These are phyloP conservation scores for Carallia pectinifolia DNA, from an alignment of 345 rosid genomes.

Conservation along the genomic window DNA sequence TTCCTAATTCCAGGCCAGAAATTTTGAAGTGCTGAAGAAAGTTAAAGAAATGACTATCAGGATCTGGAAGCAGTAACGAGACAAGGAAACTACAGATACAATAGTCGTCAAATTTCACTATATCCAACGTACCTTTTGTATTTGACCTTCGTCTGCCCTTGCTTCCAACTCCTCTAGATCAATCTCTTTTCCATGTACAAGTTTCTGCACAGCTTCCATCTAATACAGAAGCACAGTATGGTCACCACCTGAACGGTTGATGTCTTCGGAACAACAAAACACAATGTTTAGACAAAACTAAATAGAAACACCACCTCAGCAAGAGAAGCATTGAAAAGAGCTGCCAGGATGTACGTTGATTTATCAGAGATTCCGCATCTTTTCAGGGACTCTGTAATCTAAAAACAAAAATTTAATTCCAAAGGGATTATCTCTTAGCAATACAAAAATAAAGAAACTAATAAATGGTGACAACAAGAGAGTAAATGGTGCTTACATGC, in stretches of 20 bases:
- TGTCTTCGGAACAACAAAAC: neutral
- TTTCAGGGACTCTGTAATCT: conserved; percentile 92
- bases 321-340: conserved; percentile 64
- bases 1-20: conserved; percentile 55
- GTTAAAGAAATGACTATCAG: neutral
- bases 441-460: conserved; percentile 4
- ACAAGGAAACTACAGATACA: neutral
- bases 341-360: conserved; percentile 69
- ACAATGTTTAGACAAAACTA: neutral
- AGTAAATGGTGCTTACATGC: conserved; percentile 50
- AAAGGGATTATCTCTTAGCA: neutral
- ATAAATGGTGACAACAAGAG: conserved; percentile 1
- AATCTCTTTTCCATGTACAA: conserved; percentile 66
- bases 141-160: conserved; percentile 64
- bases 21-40: conserved; percentile 80
- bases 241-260: neutral
- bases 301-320: conserved; percentile 48
- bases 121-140: conserved; percentile 58
- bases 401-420: conserved; percentile 2
- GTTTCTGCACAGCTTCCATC: conserved; percentile 64
- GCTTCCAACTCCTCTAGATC: conserved; percentile 64
- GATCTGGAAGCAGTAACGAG: neutral
- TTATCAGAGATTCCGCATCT: conserved; percentile 82
- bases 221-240: conserved; percentile 20
- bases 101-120: neutral